Evolutionary conservation across 2,329 filamentous ascomycete genomes (phyloP), one percentile per base, ranked within the genome.

Genomic region (Claviceps cyperi): DNA sequence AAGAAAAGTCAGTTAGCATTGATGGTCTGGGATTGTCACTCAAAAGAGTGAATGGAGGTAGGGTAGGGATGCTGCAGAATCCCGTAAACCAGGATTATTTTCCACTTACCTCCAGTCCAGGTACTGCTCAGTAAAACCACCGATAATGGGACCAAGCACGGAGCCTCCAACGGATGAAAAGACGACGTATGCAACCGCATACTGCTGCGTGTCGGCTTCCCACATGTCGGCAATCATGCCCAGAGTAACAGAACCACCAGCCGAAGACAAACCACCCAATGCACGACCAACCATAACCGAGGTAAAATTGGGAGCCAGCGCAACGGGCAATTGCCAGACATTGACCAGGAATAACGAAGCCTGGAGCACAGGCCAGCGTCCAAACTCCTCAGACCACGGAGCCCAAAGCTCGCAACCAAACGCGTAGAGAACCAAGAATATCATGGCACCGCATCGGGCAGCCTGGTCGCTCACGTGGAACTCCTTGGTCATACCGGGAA

Each of bases 351-450:
- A 75, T 49, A 92, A 67, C 38, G 80, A 85, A 22, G 75, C 66
- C 70, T 91, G 86, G 21, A 91, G 72, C 50, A 92, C 76, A 1
- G 82, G 82, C 70, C 81, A 84, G 47, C 87, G 78, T 19, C 87
- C 87, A 47, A 91, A 72, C 59, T 92, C 87, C 63, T 94, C 87
- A 44, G 80, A 85, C 84, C 86, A 92, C 0, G 87, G 87, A 0
- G 87, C 87, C 87, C 87, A 92, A 0, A 91, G 74, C 64, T 92
- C 87, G 63, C 87, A 92, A 37, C 87, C 87, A 62, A 92, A 90
- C 38, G 86, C 86, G 63, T 94, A 92, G 2, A 81, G 65, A 47
- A 92, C 75, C 39, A 94, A 68, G 68, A 91, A 92, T 54, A 89
- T 78, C 68, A 85, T 83, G 52, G 85, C 84, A 61, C 86, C 86